Percentiles rank a stretch among this genome's conserved stretches.
These are phyloP conservation scores for Linum trigynum DNA, from an alignment of 345 rosid genomes.

Conservation along the genomic window DNA sequence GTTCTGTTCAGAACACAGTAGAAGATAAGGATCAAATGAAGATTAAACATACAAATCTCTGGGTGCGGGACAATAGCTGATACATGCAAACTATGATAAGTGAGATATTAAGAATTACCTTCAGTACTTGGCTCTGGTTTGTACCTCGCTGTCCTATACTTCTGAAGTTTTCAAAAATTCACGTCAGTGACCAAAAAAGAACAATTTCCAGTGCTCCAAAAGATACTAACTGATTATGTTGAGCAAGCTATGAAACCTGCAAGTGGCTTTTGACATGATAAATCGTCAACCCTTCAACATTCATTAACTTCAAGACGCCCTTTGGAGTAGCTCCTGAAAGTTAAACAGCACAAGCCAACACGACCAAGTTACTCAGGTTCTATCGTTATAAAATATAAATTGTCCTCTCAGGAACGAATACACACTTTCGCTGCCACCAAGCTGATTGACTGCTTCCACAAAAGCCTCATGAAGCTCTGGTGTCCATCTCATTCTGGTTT, in stretches of 20 bases:
- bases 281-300: slow-evolving; percentile 68
- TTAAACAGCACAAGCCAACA: slow-evolving; percentile 15
- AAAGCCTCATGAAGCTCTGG: slow-evolving; percentile 86
- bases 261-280: slow-evolving; percentile 98
- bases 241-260: slow-evolving; percentile 41
- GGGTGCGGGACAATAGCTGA: not conserved
- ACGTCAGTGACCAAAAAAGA: slow-evolving; percentile 11
- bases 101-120: slow-evolving; percentile 28
- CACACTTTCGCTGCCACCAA: slow-evolving; percentile 82
- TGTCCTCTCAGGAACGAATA: slow-evolving; percentile 1
- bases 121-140: slow-evolving; percentile 61
- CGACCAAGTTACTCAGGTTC: slow-evolving; percentile 10
- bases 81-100: slow-evolving; percentile 2
- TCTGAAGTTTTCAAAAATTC: slow-evolving; percentile 41
- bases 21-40: not conserved
- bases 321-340: slow-evolving; percentile 88
- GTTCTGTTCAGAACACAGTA: not conserved
- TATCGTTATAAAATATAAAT: slow-evolving; percentile 7
- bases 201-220: not conserved
- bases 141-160: slow-evolving; percentile 86
- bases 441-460: slow-evolving; percentile 78
- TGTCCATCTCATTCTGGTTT: slow-evolving; percentile 93
- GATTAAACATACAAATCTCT: not conserved
- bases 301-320: slow-evolving; percentile 76
- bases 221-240: slow-evolving; percentile 9